Base-by-base conservation (phyloP, 371 early-diverging fungal genomes). In the Syncephalastrum racemosum region DNA sequence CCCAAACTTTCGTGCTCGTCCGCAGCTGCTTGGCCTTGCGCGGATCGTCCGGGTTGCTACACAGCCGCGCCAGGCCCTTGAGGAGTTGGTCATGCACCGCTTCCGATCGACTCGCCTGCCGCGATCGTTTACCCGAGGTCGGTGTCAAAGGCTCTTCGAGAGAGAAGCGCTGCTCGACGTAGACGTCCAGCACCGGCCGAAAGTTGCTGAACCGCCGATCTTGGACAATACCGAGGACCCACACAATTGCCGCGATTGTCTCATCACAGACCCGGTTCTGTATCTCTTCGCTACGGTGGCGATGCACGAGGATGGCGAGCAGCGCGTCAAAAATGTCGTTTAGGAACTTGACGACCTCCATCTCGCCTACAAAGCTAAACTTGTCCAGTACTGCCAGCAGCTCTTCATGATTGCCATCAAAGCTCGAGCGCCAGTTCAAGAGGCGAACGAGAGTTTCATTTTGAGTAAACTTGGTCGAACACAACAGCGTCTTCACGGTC, bases 331-430 rank as follows among this genome's bases (percentile, higher is more conserved):
- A 73, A 7, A 89, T 84, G 36, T 81, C 78, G 4, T 73, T 76
- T 43, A 87, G 57, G 53, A 89, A 90, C 62, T 88, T 89, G 22
- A 87, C 85, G 7, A 89, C 79, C 60, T 91, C 90, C 25, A 82
- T 63, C 54, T 87, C 87, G 22, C 83, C 84, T 16, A 90, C 80
- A 65, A 82, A 76, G 0, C 78, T 81, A 50, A 88, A 85, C 47
- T 89, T 80, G 59, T 78, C 77, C 46, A 90, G 59, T 1, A 88
- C 73, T 0, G 62, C 51, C 1, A 73, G 53, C n/a, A 90, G 58
- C 23, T 81, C 77, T 6, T 66, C 64, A 12, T 43, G 55, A 23
- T 67, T 64, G 15, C 50, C 48, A 51, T 67, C 56, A 40, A 72
- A 31, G 6, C 66, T 54, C 1, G 69, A 54, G 2, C 63, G 62